phyloP scores from a whole-genome alignment of 306 rosid genomes.

The Cicer arietinum region DNA sequence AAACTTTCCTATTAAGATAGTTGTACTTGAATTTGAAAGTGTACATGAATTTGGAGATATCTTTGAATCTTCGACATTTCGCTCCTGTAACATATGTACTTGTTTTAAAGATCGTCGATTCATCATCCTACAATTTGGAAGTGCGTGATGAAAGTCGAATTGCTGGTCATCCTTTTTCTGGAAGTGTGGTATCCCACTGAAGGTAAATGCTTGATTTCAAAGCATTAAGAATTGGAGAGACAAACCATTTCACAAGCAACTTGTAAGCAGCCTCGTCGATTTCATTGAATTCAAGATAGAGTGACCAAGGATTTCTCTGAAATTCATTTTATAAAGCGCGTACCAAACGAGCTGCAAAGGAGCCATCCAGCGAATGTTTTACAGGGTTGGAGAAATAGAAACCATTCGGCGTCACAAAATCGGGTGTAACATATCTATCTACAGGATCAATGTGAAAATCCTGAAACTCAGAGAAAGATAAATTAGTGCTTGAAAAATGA shows the following conservation, averaged over 20 bases:
- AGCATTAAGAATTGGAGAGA: slow-evolving; percentile 12
- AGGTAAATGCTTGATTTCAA: slow-evolving; percentile 29
- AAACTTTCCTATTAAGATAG: slow-evolving; percentile 11
- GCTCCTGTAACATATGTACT: slow-evolving; percentile 23
- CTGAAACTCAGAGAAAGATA: slow-evolving; percentile 54
- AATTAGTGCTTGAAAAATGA: slow-evolving; percentile 45
- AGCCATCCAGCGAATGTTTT: slow-evolving; percentile 76
- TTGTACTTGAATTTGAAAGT: neutral
- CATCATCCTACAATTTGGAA: neutral
- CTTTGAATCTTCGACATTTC: slow-evolving; percentile 28
- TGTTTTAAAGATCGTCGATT: slow-evolving; percentile 20
- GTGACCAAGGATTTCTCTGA: slow-evolving; percentile 13
- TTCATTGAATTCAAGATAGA: slow-evolving; percentile 28
- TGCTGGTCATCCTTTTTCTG: neutral
- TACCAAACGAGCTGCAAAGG: slow-evolving; percentile 78
- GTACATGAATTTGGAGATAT: slow-evolving; percentile 22
- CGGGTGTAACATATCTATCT: slow-evolving; percentile 64
- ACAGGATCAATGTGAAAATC: slow-evolving; percentile 66
- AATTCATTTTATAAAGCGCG: slow-evolving; percentile 50
- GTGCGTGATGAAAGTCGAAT: slow-evolving; percentile 21
- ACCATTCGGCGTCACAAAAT: slow-evolving; percentile 63
- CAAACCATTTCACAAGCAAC: slow-evolving; percentile 4
- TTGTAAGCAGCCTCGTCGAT: slow-evolving; percentile 11
- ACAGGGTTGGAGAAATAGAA: slow-evolving; percentile 83
- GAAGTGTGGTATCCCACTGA: slow-evolving; percentile 31